A percentile compares a stretch with the other conserved stretches of the same genome.
phyloP scores from a whole-genome alignment of 176 grass and related monocot species.

The Paspalum vaginatum region DNA sequence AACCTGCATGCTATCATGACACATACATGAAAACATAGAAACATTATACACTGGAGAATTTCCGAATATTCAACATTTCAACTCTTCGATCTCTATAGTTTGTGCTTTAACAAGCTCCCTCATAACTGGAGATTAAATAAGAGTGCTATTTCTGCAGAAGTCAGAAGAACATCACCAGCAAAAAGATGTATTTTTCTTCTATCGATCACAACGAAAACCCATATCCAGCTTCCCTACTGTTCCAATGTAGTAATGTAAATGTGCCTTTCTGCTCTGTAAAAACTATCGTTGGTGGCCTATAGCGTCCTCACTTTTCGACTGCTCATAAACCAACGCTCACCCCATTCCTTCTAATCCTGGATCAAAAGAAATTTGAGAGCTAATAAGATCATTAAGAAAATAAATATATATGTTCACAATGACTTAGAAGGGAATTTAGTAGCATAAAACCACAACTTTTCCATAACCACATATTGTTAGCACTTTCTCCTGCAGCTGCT shows the following conservation, averaged over 20 bases:
- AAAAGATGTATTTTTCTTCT: not conserved
- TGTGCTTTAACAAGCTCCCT: not conserved
- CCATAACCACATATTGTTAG: not conserved
- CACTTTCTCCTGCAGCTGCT: not conserved
- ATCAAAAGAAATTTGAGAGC: slow-evolving; percentile 12
- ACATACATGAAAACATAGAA: not conserved
- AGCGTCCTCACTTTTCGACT: not conserved
- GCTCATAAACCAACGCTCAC: not conserved
- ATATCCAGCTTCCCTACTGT: slow-evolving; percentile 12
- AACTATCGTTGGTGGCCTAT: not conserved
- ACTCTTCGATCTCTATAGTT: slow-evolving; percentile 26
- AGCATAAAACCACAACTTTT: not conserved
- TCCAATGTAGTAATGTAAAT: not conserved
- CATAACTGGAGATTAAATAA: not conserved
- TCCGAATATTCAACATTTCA: slow-evolving; percentile 6
- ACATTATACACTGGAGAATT: not conserved
- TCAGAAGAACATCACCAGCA: not conserved
- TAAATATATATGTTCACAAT: not conserved
- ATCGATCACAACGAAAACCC: not conserved
- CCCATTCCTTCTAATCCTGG: slow-evolving; percentile 16
- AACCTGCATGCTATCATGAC: not conserved
- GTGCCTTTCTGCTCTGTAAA: slow-evolving; percentile 13
- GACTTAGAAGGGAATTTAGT: not conserved
- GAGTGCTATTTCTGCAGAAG: not conserved
- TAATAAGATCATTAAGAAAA: slow-evolving; percentile 1